Evolutionary conservation across 1,284 basidiomycete genomes (phyloP).

Genomic region (Cryptococcus sp.): DNA sequence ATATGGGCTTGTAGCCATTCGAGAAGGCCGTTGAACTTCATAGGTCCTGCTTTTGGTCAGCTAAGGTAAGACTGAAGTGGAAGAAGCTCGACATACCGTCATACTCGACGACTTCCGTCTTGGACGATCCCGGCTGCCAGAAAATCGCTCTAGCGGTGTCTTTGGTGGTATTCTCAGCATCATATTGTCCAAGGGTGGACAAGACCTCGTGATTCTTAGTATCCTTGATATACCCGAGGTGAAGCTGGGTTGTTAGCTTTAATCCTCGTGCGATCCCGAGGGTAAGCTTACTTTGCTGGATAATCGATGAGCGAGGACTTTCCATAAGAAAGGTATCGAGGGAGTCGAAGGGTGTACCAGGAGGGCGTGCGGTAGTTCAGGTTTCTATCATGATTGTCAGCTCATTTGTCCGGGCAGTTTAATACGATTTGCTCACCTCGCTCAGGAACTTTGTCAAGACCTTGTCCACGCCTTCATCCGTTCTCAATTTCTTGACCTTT

Average conservation of each 20-base stretch:
- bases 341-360: constrained; percentile 66
- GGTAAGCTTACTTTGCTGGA: constrained; percentile 53
- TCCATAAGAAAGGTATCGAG: constrained; percentile 78
- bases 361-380: constrained; percentile 60
- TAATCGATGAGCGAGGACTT: constrained; percentile 72
- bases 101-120: constrained; percentile 26
- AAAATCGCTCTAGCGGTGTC: constrained; percentile 37
- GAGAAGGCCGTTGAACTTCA: constrained; percentile 47
- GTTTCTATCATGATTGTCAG: constrained; percentile 55
- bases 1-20: constrained; percentile 34
- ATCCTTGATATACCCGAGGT: constrained; percentile 66
- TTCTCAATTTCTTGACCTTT: constrained; percentile 58
- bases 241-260: constrained; percentile 46
- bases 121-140: constrained; percentile 24
- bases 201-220: constrained; percentile 52
- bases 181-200: constrained; percentile 21
- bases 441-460: constrained; percentile 29
- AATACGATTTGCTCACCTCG: constrained; percentile 23
- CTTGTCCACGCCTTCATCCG: constrained; percentile 42
- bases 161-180: constrained; percentile 20
- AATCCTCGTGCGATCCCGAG: no score
- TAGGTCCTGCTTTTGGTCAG: constrained; percentile 17
- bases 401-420: constrained; percentile 24
- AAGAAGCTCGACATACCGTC: constrained; percentile 26
- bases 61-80: background rate